Evolutionary conservation across 768 basidiomycete genomes (phyloP).

Genomic region (Leccinum olivaceopallidum): DNA sequence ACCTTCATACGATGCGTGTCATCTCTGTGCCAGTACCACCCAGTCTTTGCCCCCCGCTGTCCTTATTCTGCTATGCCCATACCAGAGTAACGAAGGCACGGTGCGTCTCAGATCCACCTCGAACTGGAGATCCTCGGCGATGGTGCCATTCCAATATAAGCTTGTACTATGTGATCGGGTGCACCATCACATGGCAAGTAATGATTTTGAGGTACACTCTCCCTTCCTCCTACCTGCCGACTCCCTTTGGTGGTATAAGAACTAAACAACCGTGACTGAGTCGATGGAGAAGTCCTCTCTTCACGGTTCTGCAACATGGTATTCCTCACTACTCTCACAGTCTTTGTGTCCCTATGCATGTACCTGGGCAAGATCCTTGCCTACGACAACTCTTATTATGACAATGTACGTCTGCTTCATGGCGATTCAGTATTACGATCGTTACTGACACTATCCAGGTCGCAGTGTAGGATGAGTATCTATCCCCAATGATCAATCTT

Average conservation of each 20-base stretch:
- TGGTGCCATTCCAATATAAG: slow-evolving; percentile 16
- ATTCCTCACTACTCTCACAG: slow-evolving; percentile 1
- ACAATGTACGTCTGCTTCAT: slow-evolving; percentile 51
- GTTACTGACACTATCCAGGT: slow-evolving; percentile 38
- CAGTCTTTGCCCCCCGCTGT: not conserved
- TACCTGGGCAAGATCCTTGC: slow-evolving; percentile 32
- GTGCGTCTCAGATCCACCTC: slow-evolving; percentile 1
- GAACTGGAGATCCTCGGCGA: slow-evolving; percentile 8
- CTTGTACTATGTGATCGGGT: slow-evolving; percentile 5
- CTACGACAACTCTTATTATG: slow-evolving; percentile 58
- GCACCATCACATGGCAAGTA: slow-evolving; percentile 13
- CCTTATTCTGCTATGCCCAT: slow-evolving; percentile 6
- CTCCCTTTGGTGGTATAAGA: slow-evolving; percentile 21
- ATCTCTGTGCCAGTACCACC: not conserved
- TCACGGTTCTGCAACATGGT: slow-evolving; percentile 13
- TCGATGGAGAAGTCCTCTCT: not conserved
- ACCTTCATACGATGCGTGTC: slow-evolving; percentile 1
- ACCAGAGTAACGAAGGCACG: slow-evolving; percentile 12
- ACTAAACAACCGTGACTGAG: slow-evolving; percentile 2
- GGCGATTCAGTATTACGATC: not conserved
- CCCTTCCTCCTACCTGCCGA: not conserved
- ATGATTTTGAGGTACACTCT: slow-evolving; percentile 2
- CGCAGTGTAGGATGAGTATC: slow-evolving; percentile 46
- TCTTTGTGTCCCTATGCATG: slow-evolving; percentile 5
- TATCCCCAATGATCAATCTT: not conserved